These are phyloP conservation scores for Galium porrigens DNA, from an alignment of 305 asterid species.

Conservation along the genomic window DNA sequence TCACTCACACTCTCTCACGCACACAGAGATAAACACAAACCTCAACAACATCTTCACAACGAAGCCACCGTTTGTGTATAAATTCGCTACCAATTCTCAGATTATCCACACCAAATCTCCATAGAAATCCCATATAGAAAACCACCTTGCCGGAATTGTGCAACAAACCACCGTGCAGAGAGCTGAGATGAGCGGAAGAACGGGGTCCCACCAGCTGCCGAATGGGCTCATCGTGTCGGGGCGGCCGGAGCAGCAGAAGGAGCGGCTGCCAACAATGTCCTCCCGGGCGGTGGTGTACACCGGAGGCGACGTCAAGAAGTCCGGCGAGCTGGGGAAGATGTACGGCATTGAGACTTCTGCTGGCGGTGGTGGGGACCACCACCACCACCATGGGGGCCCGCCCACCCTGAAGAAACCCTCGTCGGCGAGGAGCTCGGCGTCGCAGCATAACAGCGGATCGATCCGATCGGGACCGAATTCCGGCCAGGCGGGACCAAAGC, in stretches of 20 bases:
- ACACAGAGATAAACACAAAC: neutral
- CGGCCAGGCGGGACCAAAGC: constrained; percentile 20
- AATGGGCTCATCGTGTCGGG: constrained; percentile 83
- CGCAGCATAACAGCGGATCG: constrained; percentile 21
- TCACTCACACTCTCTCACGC: constrained; percentile 3
- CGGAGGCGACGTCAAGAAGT: constrained; percentile 82
- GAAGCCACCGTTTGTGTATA: neutral
- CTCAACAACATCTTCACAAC: neutral
- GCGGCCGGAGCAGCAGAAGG: constrained; percentile 66
- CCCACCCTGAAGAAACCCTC: constrained; percentile 16
- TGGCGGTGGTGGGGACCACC: constrained; percentile 17
- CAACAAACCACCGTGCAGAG: neutral
- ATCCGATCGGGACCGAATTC: constrained; percentile 26
- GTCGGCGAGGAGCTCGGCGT: constrained; percentile 17
- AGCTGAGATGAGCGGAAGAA: constrained; percentile 22
- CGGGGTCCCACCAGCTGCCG: constrained; percentile 78
- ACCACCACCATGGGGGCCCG: constrained; percentile 11
- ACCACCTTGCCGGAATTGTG: neutral
- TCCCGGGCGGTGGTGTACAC: constrained; percentile 80
- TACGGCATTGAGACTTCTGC: constrained; percentile 40
- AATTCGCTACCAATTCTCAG: neutral
- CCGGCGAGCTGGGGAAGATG: constrained; percentile 95
- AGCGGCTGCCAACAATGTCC: constrained; percentile 49
- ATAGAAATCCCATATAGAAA: neutral
- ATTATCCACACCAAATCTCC: neutral